Evolutionary conservation across 495 filamentous ascomycete species (phyloP), one percentile per base, ranked within the genome.

Genomic region (Tuber microsphaerosporum): DNA sequence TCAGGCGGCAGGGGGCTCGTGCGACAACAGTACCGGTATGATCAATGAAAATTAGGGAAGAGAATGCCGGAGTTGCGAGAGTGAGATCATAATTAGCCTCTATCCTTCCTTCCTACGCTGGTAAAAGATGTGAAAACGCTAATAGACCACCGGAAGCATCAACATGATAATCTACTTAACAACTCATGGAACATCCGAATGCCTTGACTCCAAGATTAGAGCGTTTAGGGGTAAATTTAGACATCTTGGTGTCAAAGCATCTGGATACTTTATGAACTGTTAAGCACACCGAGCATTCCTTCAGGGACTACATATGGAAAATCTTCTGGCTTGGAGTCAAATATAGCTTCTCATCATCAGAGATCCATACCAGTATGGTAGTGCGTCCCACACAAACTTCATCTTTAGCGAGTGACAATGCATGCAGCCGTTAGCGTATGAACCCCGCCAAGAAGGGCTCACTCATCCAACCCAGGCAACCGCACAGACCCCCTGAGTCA

Each of bases 1-100:
- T 82, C 87, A 86, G 19, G 86, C 82, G 19, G 82, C 92, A 74
- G 90, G 91, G 37, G 86, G 86, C 51, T 86, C 86, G 41, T 89
- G 87, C 78, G 76, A 81, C 42, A 85, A 88, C n/a, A n/a, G n/a
- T n/a, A n/a, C n/a, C n/a, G n/a, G n/a, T 82, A 86, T 88, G 83
- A 83, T 88, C 75, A 73, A 76, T 71, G 76, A 72, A 12, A 2
- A 37, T 37, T 37, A 37, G 34, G 2, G 34, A 1, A 37, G 73
- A 79, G 61, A 78, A 22, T 5, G 71, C 39, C 26, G 75, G 78
- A 14, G 72, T 73, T 70, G 73, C 77, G 41, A 79, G 37, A 42
- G 77, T 76, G 8, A 79, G 76, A 61, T 56, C 76, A 70, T 79
- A 71, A 73, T 75, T 42, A 2, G 41, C 42, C 72, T 75, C 26